Evolutionary conservation across 1,284 basidiomycete species (phyloP).

Genomic region (Leccinum subrobustum): DNA sequence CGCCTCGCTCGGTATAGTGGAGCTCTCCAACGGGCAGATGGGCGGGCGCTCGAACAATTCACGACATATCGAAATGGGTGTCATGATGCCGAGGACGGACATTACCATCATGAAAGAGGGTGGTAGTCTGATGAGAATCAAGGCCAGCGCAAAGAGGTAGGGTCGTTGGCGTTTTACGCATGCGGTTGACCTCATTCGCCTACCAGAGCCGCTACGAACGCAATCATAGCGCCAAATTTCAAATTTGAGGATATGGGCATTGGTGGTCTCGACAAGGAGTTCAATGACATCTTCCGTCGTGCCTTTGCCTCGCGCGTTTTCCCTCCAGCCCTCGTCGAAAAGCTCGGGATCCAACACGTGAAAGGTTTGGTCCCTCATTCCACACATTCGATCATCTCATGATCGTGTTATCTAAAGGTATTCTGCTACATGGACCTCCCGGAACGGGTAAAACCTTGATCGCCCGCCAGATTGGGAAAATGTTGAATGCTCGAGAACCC

Average conservation of each 20-base stretch:
- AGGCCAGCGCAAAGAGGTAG: slow-evolving; percentile 88
- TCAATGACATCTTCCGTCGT: slow-evolving; percentile 96
- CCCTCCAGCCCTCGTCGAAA: slow-evolving; percentile 94
- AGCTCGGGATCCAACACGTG: slow-evolving; percentile 98
- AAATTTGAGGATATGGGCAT: slow-evolving; percentile 99
- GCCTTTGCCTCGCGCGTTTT: slow-evolving; percentile 99
- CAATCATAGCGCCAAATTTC: slow-evolving; percentile 97
- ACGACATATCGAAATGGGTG: slow-evolving; percentile 53
- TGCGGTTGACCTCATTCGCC: slow-evolving; percentile 1
- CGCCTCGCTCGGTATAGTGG: slow-evolving; percentile 64
- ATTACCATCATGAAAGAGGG: slow-evolving; percentile 87
- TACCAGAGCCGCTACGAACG: slow-evolving; percentile 84
- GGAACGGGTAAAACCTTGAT: slow-evolving; percentile 99
- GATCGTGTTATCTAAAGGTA: slow-evolving; percentile 50
- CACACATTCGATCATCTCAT: not conserved
- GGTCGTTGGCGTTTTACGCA: slow-evolving; percentile 20
- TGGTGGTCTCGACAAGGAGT: slow-evolving; percentile 95
- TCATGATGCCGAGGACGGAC: slow-evolving; percentile 90
- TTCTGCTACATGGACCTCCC: slow-evolving; percentile 94
- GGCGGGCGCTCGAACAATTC: slow-evolving; percentile 33
- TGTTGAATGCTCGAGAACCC: slow-evolving; percentile 97
- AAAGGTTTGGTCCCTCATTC: slow-evolving; percentile 61
- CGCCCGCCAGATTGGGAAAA: slow-evolving; percentile 98
- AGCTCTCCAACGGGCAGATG: slow-evolving; percentile 62
- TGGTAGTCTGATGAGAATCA: slow-evolving; percentile 83